Evolutionary conservation across 2,329 filamentous ascomycete genomes (phyloP), one percentile per base, ranked within the genome.

Genomic region (Talaromyces marneffei): DNA sequence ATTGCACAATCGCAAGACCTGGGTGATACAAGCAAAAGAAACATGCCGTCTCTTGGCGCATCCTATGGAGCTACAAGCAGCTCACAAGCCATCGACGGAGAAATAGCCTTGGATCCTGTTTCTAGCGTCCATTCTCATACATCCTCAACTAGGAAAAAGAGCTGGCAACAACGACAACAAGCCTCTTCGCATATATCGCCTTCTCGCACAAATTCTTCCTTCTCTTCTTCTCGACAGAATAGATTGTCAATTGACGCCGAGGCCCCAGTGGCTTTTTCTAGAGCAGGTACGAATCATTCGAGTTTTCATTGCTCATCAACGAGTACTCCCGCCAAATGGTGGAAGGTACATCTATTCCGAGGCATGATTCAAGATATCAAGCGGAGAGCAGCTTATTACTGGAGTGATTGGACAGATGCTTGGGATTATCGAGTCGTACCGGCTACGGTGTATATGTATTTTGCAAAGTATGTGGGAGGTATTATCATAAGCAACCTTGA

Each of bases 361-460:
- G 91, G 91, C 69, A 95, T 96, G 85, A 73, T 86, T 62, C 87
- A 90, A 70, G 91, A 96, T 75, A 70, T 95, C 35, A 85, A 85
- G 65, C 85, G 90, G 62, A 80, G 91, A 64, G 82, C 83, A 7
- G 91, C 91, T 0, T 95, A 83, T 72, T 96, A 94, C 71, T 80
- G 78, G 76, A 92, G 88, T 74, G 91, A 96, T 74, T 95, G 89
- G 89, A 80, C 73, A 18, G 91, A 96, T 78, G 91, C 91, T 1
- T 94, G 90, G 90, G 89, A 95, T 72, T 96, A 96, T 78, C 85
- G 91, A 59, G 90, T 96, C 44, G 83, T 96, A 40, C 91, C 91
- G 1, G 90, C 90, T 16, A 95, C 91, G 9, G 79, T 95, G 31
- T 95, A 95, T 76, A 96, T 95, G 90, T 96, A 94, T 78, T 96